Evolutionary conservation across 2,329 filamentous ascomycete genomes (phyloP), one percentile per base, ranked within the genome.

Genomic region (Didymella exigua): DNA sequence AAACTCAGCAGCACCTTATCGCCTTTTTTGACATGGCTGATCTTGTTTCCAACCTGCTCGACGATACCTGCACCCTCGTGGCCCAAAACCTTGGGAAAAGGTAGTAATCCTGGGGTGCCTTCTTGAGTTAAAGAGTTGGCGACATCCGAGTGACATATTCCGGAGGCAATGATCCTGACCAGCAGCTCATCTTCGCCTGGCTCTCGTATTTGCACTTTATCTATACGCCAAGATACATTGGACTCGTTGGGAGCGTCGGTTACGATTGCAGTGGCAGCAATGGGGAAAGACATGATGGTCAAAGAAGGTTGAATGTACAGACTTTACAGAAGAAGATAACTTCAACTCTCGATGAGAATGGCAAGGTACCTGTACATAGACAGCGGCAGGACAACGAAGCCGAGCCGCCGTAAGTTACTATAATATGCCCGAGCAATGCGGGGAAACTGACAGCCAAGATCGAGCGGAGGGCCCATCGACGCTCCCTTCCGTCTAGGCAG

Each of bases 51-150:
- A 36, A 79, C 68, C 49, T 73, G 66, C 48, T 75, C 74, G 13
- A 85, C 81, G 50, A 82, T 79, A 6, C 82, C 82, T 1, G 80
- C 53, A 76, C 82, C 82, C 73, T 85, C 82, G 57, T 85, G 83
- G 2, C 82, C 83, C 14, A 83, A 68, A 1, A 84, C 76, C 23
- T 75, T 67, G 0, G 80, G 80, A 58, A 81, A 82, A 30, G 75
- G 74, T 5, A 49, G 13, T 16, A 57, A 56, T 2, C 54, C 51
- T 6, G 77, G 60, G 2, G 43, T 69, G 10, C 68, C 70, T 23
- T 78, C 65, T 9, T 68, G 73, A 14, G 72, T 48, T 8, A 76
- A 73, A 2, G 78, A 80, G 46, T 82, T 77, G 24, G 79, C 68
- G 9, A 83, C 63, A 58, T 85, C 83, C 0, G 82, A 82, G 54